Conservation (phyloP, 225 moss, liverwort and hornwort genomes). For the Polytrichum commune region DNA sequence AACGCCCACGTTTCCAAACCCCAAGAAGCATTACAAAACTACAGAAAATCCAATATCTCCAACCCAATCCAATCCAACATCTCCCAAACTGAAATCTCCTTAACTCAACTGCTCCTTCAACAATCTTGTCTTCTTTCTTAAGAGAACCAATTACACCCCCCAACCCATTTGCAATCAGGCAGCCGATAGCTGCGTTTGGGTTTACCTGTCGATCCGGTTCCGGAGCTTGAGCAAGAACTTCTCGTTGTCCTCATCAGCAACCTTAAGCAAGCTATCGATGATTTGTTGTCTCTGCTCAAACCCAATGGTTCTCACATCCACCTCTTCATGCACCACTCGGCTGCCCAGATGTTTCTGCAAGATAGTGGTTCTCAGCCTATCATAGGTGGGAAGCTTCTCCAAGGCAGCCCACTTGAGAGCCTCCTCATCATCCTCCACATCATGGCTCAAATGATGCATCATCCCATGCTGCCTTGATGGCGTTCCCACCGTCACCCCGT, state of each 20-base stretch:
- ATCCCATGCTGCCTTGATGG: slow-evolving; percentile 26
- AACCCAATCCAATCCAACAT: no score
- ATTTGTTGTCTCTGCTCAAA: slow-evolving; percentile 54
- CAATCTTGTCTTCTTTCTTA: no score
- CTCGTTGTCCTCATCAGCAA: slow-evolving; percentile 58
- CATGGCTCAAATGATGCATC: not conserved
- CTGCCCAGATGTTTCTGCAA: slow-evolving; percentile 60
- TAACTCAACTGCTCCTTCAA: no score
- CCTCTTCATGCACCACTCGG: slow-evolving; percentile 60
- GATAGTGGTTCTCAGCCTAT: slow-evolving; percentile 58
- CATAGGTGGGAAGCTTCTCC: slow-evolving; percentile 58
- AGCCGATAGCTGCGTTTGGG: not conserved
- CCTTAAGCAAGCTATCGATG: slow-evolving; percentile 55
- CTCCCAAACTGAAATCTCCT: no score
- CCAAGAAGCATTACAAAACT: no score
- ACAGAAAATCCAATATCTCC: no score
- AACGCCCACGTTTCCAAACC: no score
- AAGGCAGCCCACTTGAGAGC: slow-evolving; percentile 44
- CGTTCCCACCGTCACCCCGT: slow-evolving; percentile 14
- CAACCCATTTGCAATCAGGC: not conserved
- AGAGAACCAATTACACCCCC: no score
- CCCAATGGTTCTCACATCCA: slow-evolving; percentile 69
- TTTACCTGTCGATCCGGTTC: slow-evolving; percentile 66
- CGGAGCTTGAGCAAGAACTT: slow-evolving; percentile 70
- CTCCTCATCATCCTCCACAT: slow-evolving; percentile 27